Evolutionary conservation across 371 early-diverging fungal genomes (phyloP).

Genomic region (Actinomortierella ambigua): DNA sequence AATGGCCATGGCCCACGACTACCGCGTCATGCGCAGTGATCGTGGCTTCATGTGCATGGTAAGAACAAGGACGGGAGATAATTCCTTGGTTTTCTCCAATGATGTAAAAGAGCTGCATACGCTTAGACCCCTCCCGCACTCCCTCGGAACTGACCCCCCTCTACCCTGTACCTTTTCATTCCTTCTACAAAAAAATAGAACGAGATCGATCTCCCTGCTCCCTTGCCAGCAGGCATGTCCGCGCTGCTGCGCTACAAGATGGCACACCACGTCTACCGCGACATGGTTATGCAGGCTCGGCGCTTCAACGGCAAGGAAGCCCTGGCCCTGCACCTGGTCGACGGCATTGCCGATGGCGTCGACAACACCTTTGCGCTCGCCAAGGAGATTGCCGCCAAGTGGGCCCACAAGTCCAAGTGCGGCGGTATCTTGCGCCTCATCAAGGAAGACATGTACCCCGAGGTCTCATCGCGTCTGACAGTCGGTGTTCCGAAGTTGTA

Average conservation of each 20-base stretch:
- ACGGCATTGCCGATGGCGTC: slow-evolving; percentile 54
- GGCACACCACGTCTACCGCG: slow-evolving; percentile 57
- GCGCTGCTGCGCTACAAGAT: slow-evolving; percentile 69
- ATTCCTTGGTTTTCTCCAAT: too few relatives aligned
- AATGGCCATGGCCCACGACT: slow-evolving; percentile 81
- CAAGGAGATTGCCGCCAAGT: slow-evolving; percentile 60
- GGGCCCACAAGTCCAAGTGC: slow-evolving; percentile 60
- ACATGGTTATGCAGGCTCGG: slow-evolving; percentile 71
- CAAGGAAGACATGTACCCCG: slow-evolving; percentile 48
- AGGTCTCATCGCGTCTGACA: slow-evolving; percentile 21
- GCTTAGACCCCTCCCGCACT: too few relatives aligned
- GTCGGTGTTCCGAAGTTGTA: slow-evolving; percentile 14
- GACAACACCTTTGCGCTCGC: slow-evolving; percentile 56
- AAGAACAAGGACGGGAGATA: too few relatives aligned
- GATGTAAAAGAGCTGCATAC: too few relatives aligned
- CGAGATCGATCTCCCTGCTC: slow-evolving; percentile 78
- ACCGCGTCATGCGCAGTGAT: slow-evolving; percentile 82
- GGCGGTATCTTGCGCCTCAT: slow-evolving; percentile 29
- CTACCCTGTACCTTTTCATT: too few relatives aligned
- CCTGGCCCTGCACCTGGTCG: slow-evolving; percentile 64
- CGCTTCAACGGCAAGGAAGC: slow-evolving; percentile 70
- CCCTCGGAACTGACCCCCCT: too few relatives aligned
- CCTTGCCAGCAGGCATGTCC: slow-evolving; percentile 78
- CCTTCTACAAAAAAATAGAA: slow-evolving; percentile 49
- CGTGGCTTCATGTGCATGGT: slow-evolving; percentile 80